Evolutionary conservation across 495 filamentous ascomycete species (phyloP).

Genomic region (Aspergillus haitiensis): DNA sequence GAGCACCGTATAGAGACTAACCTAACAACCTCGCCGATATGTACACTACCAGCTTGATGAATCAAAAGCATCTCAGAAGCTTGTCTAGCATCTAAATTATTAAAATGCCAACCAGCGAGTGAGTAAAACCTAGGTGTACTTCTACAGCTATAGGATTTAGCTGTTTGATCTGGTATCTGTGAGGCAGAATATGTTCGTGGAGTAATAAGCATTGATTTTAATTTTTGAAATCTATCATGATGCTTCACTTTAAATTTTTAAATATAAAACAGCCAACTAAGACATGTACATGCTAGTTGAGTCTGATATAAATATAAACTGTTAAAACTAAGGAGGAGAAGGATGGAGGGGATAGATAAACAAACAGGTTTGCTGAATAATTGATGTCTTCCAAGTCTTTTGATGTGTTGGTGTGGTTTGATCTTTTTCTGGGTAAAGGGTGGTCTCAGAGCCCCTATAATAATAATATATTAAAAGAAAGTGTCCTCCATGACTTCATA

Average conservation of each 20-base stretch:
- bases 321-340: no score
- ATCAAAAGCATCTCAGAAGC: constrained; percentile 74
- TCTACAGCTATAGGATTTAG: constrained; percentile 20
- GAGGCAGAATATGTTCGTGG: constrained; percentile 51
- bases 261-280: no score
- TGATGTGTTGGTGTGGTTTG: no score
- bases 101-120: constrained; percentile 44
- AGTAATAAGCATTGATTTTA: constrained; percentile 49
- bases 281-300: no score
- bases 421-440: no score
- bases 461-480: constrained; percentile 17
- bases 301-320: no score
- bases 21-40: constrained; percentile 87
- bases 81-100: constrained; percentile 21
- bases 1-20: constrained; percentile 26
- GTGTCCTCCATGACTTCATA: no score
- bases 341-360: no score
- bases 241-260: no score
- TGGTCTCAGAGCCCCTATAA: no score
- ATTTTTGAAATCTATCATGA: neutral
- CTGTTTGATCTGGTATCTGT: constrained; percentile 42
- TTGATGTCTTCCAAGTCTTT: no score
- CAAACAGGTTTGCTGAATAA: no score
- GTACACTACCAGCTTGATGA: constrained; percentile 84
- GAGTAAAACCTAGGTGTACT: constrained; percentile 33